phyloP scores from a whole-genome alignment of 169 alveolate genomes.

The Cryptosporidium xiaoi region DNA sequence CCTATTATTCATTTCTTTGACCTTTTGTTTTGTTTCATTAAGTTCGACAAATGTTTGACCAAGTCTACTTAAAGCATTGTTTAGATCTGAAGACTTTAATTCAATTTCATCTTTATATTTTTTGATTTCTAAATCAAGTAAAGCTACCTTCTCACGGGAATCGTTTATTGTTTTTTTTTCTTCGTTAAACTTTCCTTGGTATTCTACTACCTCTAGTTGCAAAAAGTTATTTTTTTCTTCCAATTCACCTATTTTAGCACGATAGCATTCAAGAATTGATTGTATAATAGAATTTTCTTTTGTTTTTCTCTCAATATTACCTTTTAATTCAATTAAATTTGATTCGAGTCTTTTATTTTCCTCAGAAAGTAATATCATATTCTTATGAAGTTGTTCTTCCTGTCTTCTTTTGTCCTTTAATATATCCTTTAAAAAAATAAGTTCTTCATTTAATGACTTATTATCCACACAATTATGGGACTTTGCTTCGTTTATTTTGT shows the following conservation, averaged over 20 bases:
- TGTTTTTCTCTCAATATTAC: conserved; percentile 5
- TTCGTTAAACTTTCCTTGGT: conserved; percentile 2
- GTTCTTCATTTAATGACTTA: conserved; percentile 48
- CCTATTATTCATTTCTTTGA: conserved; percentile 13
- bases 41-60: conserved; percentile 66
- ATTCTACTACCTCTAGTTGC: neutral
- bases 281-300: conserved; percentile 47
- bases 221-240: conserved; percentile 39
- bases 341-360: conserved; percentile 21
- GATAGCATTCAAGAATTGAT: conserved; percentile 52
- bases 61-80: conserved; percentile 56
- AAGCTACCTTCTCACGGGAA: neutral
- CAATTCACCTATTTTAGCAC: conserved; percentile 20
- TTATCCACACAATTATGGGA: conserved; percentile 2
- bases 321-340: conserved; percentile 5
- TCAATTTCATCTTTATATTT: conserved; percentile 21
- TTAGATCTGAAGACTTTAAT: conserved; percentile 24
- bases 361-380: conserved; percentile 23
- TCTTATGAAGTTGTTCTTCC: conserved; percentile 42
- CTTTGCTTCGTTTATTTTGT: conserved; percentile 28
- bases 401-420: conserved; percentile 64
- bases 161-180: conserved; percentile 9
- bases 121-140: conserved; percentile 11
- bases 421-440: conserved; percentile 28
- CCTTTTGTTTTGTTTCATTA: conserved; percentile 41